Evolutionary conservation across 139 green algal species (phyloP).

Genomic region (Pycnococcus provasolii): DNA sequence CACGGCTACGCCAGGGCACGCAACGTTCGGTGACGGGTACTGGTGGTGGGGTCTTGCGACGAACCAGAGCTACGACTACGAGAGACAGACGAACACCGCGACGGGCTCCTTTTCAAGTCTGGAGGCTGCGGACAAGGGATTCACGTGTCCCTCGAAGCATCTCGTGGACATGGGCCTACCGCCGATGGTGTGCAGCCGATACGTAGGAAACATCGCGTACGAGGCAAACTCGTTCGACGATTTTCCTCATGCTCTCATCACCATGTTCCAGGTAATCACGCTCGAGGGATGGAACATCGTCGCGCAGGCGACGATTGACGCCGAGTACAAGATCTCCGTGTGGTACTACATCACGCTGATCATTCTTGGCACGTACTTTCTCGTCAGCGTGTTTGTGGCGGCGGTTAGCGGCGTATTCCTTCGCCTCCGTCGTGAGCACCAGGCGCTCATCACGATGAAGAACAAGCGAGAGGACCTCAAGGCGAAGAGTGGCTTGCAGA

Average conservation of each 20-base stretch:
- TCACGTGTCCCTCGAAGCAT: neutral
- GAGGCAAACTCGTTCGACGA: conserved; percentile 4
- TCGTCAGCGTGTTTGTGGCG: conserved; percentile 5
- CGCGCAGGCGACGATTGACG: conserved; percentile 4
- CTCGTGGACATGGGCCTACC: neutral
- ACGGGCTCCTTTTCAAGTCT: no score
- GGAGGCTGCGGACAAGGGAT: neutral
- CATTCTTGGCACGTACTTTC: conserved; percentile 6
- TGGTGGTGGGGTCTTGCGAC: no score
- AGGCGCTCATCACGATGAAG: neutral
- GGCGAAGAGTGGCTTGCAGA: no score
- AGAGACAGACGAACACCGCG: no score
- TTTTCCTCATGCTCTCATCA: neutral
- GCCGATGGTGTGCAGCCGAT: neutral
- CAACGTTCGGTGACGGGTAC: no score
- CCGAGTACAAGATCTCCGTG: conserved; percentile 3
- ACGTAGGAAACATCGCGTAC: conserved; percentile 1
- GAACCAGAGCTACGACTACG: no score
- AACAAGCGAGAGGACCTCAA: no score
- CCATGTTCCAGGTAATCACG: conserved; percentile 9
- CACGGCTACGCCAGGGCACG: no score
- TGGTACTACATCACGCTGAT: conserved; percentile 7
- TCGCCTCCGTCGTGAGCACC: conserved; percentile 7
- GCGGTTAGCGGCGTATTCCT: conserved; percentile 8
- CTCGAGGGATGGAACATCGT: conserved; percentile 8